A percentile compares a stretch with the other conserved stretches of the same genome.
phyloP scores from a whole-genome alignment of 2,329 filamentous ascomycete genomes.

The Biscogniauxia mediterranea region DNA sequence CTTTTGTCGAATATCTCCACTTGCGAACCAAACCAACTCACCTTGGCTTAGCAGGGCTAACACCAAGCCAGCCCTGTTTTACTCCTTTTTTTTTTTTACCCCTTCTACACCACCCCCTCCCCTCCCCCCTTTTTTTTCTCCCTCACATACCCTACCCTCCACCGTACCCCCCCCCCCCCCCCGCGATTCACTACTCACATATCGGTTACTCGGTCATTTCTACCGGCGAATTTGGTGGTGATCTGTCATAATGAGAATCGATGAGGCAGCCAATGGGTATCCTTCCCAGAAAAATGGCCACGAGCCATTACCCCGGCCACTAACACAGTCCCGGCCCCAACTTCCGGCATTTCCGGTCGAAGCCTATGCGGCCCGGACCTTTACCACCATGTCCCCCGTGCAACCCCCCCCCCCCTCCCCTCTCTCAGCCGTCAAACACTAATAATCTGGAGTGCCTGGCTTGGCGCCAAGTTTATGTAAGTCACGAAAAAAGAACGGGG shows the following conservation, averaged over 20 bases:
- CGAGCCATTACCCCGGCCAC: not conserved
- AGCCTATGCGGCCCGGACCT: not conserved
- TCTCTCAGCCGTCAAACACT: not conserved
- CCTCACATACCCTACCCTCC: not conserved
- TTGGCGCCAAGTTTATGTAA: not conserved
- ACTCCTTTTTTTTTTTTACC: not conserved
- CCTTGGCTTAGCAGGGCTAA: conserved; percentile 14
- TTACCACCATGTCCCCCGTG: not conserved
- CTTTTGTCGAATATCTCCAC: not conserved
- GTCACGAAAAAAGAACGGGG: not conserved
- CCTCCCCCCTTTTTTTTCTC: not conserved
- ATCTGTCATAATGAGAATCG: not conserved
- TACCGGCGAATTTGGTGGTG: not conserved
- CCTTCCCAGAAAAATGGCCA: not conserved
- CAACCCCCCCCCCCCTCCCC: not conserved
- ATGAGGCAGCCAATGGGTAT: not conserved
- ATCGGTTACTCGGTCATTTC: not conserved
- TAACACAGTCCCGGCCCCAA: not conserved
- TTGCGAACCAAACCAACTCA: not conserved
- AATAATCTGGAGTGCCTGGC: not conserved
- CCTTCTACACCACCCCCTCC: too few relatives aligned
- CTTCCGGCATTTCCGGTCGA: not conserved
- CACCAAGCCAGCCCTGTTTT: conserved; percentile 13
- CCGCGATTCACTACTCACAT: not conserved
- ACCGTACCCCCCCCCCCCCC: not conserved